Evolutionary conservation across 179 eudicot species (phyloP).

Genomic region (Camellia oleifera): DNA sequence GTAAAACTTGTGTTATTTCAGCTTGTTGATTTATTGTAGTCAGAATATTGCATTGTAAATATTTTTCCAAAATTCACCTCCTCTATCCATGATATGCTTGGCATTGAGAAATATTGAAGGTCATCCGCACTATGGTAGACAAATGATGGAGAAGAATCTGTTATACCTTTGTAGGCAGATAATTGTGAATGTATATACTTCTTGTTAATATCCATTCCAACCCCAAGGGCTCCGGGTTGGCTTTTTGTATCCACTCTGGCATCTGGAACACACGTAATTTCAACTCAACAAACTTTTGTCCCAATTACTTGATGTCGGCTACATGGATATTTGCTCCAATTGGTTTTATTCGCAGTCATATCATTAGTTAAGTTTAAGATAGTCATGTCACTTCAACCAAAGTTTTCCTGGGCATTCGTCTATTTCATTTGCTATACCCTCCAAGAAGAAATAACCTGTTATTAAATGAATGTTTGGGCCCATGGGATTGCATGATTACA

Average conservation of each 20-base stretch:
- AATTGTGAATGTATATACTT: neutral
- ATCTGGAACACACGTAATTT: neutral
- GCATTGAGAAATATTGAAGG: too few species aligned
- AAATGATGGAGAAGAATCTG: neutral
- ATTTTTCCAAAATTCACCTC: neutral
- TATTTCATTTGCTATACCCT: too few species aligned
- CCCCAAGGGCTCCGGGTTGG: neutral
- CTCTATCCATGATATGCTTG: neutral
- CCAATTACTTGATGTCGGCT: too few species aligned
- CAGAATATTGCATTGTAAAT: neutral
- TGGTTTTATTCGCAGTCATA: too few species aligned
- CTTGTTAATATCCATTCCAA: neutral
- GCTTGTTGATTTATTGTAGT: neutral
- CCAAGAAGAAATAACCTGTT: neutral
- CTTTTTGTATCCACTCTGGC: neutral
- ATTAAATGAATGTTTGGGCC: neutral
- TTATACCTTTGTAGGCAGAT: neutral
- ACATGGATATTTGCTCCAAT: too few species aligned
- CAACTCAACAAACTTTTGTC: too few species aligned
- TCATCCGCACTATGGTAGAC: too few species aligned
- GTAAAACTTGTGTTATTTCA: slow-evolving; percentile 2
- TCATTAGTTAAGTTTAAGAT: too few species aligned
- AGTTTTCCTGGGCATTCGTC: too few species aligned
- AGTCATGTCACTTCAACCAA: too few species aligned
- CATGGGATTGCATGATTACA: neutral